Evolutionary conservation across 2,329 filamentous ascomycete genomes (phyloP), one percentile per base, ranked within the genome.

Genomic region (Fonsecaea pedrosoi): DNA sequence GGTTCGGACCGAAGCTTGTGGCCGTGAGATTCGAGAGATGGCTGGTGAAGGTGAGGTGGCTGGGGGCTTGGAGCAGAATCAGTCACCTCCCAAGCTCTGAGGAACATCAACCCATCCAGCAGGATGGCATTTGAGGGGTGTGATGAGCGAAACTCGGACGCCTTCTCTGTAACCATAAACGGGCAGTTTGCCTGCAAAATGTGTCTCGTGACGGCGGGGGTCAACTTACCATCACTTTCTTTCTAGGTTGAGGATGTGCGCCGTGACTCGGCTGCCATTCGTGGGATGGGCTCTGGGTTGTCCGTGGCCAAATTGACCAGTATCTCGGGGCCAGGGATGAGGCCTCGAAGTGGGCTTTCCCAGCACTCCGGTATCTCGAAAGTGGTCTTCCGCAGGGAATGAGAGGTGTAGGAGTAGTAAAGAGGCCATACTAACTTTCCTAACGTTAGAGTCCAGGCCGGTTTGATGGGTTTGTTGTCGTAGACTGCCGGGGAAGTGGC

Each of bases 1-100:
- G 67, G 68, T 65, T 65, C 68, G 68, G 68, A 62, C 68, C 68
- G 68, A 69, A 54, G 67, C 67, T 66, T 60, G 56, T 57, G 63
- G 66, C 35, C 59, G 60, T 42, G 54, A 50, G 56, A 64, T 53
- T 55, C 35, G 54, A 30, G 59, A 59, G 55, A 66, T 68, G 68
- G 68, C 68, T 68, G 65, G 68, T 64, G 54, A 64, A 15, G 45
- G 54, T 55, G 54, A 65, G 45, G 59, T 54, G 59, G 59, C 59
- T 61, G 59, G 59, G 59, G 18, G 18, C n/a, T 25, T 25, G 2
- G 25, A 25, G 25, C 25, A 12, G n/a, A 15, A 4, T 18, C 18
- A 25, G 25, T 50, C 45, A 25, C 3, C 18, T 4, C 25, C 45
- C 45, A 50, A 50, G 45, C 45, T 18, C 25, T 50, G 45, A 50